Conservation (phyloP, 176 grass and related monocot genomes). For the Oryza coarctata region DNA sequence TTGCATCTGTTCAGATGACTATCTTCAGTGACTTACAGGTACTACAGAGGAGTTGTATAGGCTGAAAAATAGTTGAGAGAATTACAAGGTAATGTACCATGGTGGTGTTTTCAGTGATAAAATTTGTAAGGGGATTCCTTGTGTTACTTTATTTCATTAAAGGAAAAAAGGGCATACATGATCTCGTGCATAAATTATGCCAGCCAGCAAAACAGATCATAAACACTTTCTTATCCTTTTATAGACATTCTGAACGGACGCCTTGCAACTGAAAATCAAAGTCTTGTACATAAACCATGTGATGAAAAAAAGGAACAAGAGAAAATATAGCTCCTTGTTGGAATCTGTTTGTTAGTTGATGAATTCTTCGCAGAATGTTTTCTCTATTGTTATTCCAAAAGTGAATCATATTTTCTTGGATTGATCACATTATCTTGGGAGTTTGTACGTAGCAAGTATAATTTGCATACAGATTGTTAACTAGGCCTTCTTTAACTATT, state of each 20-base stretch:
- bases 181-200: not conserved
- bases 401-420: not conserved
- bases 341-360: not conserved
- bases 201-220: not conserved
- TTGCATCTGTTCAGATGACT: slow-evolving; percentile 48
- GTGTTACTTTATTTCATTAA: not conserved
- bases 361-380: not conserved
- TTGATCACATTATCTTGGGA: not conserved
- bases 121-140: not conserved
- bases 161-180: not conserved
- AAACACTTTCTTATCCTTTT: not conserved
- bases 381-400: not conserved
- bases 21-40: slow-evolving; percentile 81
- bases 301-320: not conserved
- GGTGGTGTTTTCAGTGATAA: not conserved
- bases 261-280: not conserved
- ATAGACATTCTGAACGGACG: not conserved
- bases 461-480: not conserved
- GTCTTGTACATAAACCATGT: not conserved
- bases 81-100: slow-evolving; percentile 58
- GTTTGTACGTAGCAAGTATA: not conserved
- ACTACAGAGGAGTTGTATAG: slow-evolving; percentile 80
- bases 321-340: not conserved
- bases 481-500: not conserved
- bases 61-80: slow-evolving; percentile 74